Base-by-base conservation (phyloP, 164 flowering plant species). In the Vitis amurensis region DNA sequence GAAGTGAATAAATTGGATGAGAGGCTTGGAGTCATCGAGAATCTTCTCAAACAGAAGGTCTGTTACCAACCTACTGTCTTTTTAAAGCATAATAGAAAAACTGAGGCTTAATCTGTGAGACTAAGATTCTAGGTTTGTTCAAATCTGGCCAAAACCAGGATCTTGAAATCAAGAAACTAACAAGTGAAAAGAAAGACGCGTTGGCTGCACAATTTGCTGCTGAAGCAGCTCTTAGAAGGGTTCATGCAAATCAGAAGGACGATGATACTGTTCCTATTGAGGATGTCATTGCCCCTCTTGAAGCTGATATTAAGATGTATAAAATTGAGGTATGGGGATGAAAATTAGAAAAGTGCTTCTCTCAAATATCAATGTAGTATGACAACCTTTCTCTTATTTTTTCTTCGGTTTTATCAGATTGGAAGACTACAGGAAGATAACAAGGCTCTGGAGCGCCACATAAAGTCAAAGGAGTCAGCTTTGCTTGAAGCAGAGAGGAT, bases 121-220 rank as follows among this genome's bases (percentile, higher is more conserved):
- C 17, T 71, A n/a, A 11, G 16, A 17, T 72, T 8, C 17, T 55
- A 2, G 67, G 9, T 74, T 49, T 61, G 9, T 29, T 30, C 50
- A 14, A 53, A 47, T 65, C 29, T 37, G 37, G 44, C 68, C 58
- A 3, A 64, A 62, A 72, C 76, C 85, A 94, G 99, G 90, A 88
- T 76, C 87, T 94, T 63, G 97, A 94, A 75, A 79, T 85, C 75
- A 89, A 84, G 78, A 92, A 85, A 65, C 83, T 91, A 55, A 66
- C 71, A 44, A 71, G 59, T 63, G 91, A 94, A 68, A 92, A 88
- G 87, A 91, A 82, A 76, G 95, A 89, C 57, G 98, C 97, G 72
- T 76, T 94, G 79, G 87, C 91, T 68, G 97, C 95, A 69, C 97
- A 92, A 68, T 91, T 78, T 75, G 92, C 99, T 29, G 97, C 97